A percentile compares a stretch with the other conserved stretches of the same genome.
Conservation (phyloP, 768 basidiomycete genomes). For the Tubosaeta sp. region DNA sequence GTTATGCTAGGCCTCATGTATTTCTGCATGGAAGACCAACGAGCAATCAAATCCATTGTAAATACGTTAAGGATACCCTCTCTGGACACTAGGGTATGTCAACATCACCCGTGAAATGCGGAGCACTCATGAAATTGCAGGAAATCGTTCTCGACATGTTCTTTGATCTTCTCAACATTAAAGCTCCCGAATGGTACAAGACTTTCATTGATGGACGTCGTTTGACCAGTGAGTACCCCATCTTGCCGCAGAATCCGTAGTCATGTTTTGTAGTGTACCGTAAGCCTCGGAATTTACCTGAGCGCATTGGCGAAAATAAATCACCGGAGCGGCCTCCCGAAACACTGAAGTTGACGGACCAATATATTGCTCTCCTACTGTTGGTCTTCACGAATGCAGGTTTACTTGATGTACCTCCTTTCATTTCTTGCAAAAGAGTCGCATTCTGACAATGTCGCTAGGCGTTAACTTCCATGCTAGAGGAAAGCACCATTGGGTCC, state of each 20-base stretch:
- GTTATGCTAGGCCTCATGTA: constrained; percentile 75
- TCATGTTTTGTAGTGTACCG: constrained; percentile 54
- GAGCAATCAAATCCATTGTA: constrained; percentile 79
- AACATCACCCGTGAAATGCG: not conserved
- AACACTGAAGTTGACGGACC: constrained; percentile 81
- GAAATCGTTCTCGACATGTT: constrained; percentile 93
- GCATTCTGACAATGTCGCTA: constrained; percentile 27
- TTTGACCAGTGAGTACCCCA: constrained; percentile 65
- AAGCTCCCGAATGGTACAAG: constrained; percentile 88
- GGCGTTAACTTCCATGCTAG: constrained; percentile 83
- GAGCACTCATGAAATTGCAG: constrained; percentile 39
- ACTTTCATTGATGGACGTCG: constrained; percentile 88
- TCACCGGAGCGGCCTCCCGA: constrained; percentile 46
- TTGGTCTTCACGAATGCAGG: constrained; percentile 85
- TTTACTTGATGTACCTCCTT: constrained; percentile 68
- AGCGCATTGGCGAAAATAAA: constrained; percentile 32
- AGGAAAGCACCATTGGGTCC: constrained; percentile 70
- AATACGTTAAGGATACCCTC: constrained; percentile 87
- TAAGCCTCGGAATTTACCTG: constrained; percentile 41
- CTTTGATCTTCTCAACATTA: constrained; percentile 89
- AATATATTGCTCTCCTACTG: constrained; percentile 84
- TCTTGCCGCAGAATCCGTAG: not conserved
- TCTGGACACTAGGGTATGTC: constrained; percentile 68
- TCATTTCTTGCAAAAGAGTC: not conserved
- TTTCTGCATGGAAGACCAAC: constrained; percentile 85